Evolutionary conservation across 805 yeast species (phyloP).

Genomic region (Zygosaccharomyces bisporus): DNA sequence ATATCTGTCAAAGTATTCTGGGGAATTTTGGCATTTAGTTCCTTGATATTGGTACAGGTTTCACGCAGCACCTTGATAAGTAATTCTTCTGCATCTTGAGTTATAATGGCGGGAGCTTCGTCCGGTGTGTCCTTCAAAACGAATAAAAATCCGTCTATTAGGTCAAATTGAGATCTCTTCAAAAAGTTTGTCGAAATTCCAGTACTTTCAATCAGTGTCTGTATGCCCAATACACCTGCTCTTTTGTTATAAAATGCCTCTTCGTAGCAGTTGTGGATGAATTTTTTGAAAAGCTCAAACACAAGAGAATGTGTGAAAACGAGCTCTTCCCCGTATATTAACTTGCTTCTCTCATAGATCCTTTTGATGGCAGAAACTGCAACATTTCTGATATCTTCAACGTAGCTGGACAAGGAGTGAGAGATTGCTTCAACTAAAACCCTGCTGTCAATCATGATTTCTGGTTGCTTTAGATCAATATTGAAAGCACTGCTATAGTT

Average conservation of each 20-base stretch:
- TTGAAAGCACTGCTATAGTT: constrained; percentile 67
- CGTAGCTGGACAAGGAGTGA: constrained; percentile 75
- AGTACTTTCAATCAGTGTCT: constrained; percentile 65
- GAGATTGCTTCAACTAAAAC: constrained; percentile 71
- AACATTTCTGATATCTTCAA: constrained; percentile 61
- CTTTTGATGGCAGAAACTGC: constrained; percentile 65
- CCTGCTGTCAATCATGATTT: constrained; percentile 61
- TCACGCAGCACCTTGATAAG: constrained; percentile 59
- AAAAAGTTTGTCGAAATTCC: constrained; percentile 70
- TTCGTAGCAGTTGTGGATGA: constrained; percentile 88
- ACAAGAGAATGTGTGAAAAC: constrained; percentile 72
- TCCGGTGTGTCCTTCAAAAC: constrained; percentile 85
- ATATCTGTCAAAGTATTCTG: constrained; percentile 82
- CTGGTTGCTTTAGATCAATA: constrained; percentile 77
- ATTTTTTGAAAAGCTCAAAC: constrained; percentile 69
- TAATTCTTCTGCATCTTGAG: constrained; percentile 65
- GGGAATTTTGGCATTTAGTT: constrained; percentile 60
- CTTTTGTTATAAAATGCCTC: constrained; percentile 80
- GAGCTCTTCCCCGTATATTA: constrained; percentile 66
- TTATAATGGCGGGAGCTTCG: constrained; percentile 79
- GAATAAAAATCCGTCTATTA: constrained; percentile 81
- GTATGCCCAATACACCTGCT: constrained; percentile 85
- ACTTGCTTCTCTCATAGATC: constrained; percentile 57
- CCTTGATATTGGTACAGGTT: constrained; percentile 61
- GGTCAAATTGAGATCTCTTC: constrained; percentile 72